Evolutionary conservation across 306 rosid species (phyloP).

Genomic region (Alnus glutinosa): DNA sequence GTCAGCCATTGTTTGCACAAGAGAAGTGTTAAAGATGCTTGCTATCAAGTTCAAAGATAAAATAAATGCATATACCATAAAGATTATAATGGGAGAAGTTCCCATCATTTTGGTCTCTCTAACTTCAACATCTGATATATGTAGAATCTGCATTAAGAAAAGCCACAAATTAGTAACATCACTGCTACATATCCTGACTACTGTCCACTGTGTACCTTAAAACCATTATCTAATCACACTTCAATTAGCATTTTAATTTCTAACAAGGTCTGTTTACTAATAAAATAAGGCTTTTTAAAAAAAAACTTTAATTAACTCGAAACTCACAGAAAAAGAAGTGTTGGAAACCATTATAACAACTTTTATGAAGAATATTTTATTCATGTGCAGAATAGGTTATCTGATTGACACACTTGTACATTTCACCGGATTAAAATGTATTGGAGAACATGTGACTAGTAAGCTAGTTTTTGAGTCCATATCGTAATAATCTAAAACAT

Average conservation of each 20-base stretch:
- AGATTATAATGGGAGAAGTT: slow-evolving; percentile 63
- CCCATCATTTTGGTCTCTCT: slow-evolving; percentile 88
- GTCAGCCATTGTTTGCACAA: slow-evolving; percentile 23
- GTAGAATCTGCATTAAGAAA: slow-evolving; percentile 66
- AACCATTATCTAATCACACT: not conserved
- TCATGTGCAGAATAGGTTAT: not conserved
- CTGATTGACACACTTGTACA: too few relatives aligned
- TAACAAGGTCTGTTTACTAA: not conserved
- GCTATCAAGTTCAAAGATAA: slow-evolving; percentile 9
- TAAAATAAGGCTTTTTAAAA: not conserved
- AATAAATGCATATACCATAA: slow-evolving; percentile 54
- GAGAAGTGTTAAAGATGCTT: slow-evolving; percentile 13
- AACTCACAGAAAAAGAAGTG: not conserved
- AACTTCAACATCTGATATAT: slow-evolving; percentile 75
- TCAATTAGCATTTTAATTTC: not conserved
- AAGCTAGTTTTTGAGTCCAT: not conserved
- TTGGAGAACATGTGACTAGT: not conserved
- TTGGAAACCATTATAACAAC: not conserved
- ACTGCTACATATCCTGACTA: not conserved
- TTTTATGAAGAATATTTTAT: not conserved
- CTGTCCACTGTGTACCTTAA: not conserved
- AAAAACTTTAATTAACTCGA: not conserved
- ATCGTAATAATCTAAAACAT: not conserved
- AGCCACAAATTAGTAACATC: slow-evolving; percentile 23
- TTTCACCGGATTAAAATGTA: not conserved